These are phyloP conservation scores for Pecoramyces ruminantium DNA, from an alignment of 192 early-diverging fungal genomes.

Conservation along the genomic window DNA sequence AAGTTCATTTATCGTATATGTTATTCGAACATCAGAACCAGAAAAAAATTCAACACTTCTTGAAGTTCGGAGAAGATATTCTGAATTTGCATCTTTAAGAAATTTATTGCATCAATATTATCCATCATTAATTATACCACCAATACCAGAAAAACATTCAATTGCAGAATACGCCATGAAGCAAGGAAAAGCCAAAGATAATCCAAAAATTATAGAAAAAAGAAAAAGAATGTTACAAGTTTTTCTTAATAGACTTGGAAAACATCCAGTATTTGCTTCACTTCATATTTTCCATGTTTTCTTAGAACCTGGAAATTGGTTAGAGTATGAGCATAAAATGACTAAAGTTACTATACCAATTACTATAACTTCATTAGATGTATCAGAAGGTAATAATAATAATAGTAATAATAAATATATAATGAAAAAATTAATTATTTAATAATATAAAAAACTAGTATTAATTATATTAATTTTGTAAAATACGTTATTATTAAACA, in stretches of 20 bases:
- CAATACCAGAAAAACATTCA: constrained; percentile 95
- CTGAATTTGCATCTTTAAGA: constrained; percentile 87
- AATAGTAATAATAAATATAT: too few species aligned
- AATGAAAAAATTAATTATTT: too few species aligned
- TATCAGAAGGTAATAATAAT: neutral
- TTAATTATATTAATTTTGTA: too few species aligned
- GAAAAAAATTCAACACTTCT: constrained; percentile 3
- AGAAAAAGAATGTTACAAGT: constrained; percentile 84
- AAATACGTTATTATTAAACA: too few species aligned
- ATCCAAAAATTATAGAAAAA: constrained; percentile 72
- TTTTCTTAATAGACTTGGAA: constrained; percentile 79
- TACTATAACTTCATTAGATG: constrained; percentile 9
- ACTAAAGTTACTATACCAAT: constrained; percentile 21
- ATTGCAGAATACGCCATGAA: constrained; percentile 46
- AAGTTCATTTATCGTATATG: constrained; percentile 27
- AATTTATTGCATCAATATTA: constrained; percentile 59
- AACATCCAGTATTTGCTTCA: constrained; percentile 67
- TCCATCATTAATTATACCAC: constrained; percentile 77
- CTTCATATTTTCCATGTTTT: constrained; percentile 89
- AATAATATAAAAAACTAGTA: too few species aligned
- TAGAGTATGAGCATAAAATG: constrained; percentile 28
- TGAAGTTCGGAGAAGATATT: constrained; percentile 75
- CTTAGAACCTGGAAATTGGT: constrained; percentile 54
- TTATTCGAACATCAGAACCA: constrained; percentile 22
- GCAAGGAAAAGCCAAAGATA: constrained; percentile 80